phyloP scores from a whole-genome alignment of 228 moss, liverwort and hornwort species.

The Sphagnum fallax region DNA sequence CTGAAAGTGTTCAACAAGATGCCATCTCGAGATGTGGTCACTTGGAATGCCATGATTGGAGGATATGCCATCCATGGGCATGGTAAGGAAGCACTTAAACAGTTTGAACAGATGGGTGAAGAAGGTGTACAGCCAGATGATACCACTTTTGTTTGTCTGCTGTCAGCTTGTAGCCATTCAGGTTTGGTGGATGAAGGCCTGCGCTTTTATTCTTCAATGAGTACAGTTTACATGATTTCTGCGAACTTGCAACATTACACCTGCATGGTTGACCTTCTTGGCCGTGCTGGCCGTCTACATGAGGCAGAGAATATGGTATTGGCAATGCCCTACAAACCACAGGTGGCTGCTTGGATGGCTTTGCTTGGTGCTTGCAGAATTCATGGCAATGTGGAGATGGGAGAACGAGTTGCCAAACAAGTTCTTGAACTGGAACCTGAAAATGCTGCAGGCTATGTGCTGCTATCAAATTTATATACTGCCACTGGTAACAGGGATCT shows the following conservation, averaged over 20 bases:
- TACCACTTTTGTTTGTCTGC: constrained; percentile 32
- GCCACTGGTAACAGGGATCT: constrained; percentile 2
- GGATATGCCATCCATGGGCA: constrained; percentile 30
- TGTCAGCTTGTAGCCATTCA: constrained; percentile 51
- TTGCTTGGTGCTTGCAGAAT: constrained; percentile 8
- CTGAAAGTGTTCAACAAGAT: constrained; percentile 30
- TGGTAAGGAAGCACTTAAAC: constrained; percentile 27
- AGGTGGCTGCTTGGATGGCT: constrained; percentile 1
- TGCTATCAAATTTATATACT: constrained; percentile 8
- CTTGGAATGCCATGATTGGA: constrained; percentile 45
- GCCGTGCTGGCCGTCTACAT: constrained; percentile 3
- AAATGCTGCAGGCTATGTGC: constrained; percentile 7
- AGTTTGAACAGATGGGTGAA: constrained; percentile 9
- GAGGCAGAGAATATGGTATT: constrained; percentile 4
- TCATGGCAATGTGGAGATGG: constrained; percentile 5
- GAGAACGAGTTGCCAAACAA: constrained; percentile 2
- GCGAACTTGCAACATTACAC: constrained; percentile 37
- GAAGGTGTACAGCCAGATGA: constrained; percentile 30
- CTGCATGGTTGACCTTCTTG: constrained; percentile 20
- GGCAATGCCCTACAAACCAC: constrained; percentile 5
- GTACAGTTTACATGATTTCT: constrained; percentile 13
- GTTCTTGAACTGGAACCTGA: neutral
- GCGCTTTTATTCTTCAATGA: constrained; percentile 18
- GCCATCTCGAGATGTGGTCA: constrained; percentile 17
- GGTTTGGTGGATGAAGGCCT: constrained; percentile 30